These are phyloP conservation scores for Sextonia rubra DNA, from an alignment of 164 flowering plant genomes.

Conservation along the genomic window DNA sequence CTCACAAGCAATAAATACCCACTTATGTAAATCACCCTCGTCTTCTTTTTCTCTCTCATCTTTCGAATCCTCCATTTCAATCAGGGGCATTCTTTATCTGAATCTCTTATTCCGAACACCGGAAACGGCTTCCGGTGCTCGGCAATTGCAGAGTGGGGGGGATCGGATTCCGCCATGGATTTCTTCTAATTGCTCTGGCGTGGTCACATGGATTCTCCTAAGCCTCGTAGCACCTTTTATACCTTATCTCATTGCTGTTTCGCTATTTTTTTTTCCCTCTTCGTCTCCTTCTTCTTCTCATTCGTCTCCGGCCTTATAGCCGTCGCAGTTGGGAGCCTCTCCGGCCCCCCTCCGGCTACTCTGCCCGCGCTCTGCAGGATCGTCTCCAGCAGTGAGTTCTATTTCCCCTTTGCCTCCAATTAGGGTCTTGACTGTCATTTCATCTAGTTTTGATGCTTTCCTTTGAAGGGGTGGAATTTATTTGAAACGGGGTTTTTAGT, in stretches of 20 bases:
- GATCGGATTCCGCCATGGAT: neutral
- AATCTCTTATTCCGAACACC: constrained; percentile 4
- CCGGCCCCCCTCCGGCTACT: constrained; percentile 36
- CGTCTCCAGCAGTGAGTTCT: constrained; percentile 67
- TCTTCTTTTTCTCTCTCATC: too few species aligned
- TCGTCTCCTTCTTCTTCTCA: constrained; percentile 28
- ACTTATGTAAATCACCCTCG: too few species aligned
- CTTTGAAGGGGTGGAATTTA: neutral
- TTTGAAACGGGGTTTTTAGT: neutral
- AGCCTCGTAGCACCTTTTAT: neutral
- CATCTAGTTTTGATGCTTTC: neutral
- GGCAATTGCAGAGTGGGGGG: neutral
- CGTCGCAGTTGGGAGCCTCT: constrained; percentile 26
- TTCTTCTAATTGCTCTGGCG: neutral
- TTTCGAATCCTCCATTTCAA: neutral
- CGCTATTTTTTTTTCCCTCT: constrained; percentile 30
- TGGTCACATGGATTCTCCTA: constrained; percentile 20
- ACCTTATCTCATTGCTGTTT: constrained; percentile 16
- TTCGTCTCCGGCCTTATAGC: constrained; percentile 31
- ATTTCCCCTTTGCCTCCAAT: too few species aligned
- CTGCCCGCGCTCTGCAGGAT: constrained; percentile 65
- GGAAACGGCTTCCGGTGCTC: constrained; percentile 6
- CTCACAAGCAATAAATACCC: too few species aligned
- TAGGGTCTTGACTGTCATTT: neutral
- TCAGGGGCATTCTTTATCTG: neutral